Percentiles rank a stretch among this genome's conserved stretches.
Conservation (phyloP, 495 filamentous ascomycete genomes). For the Opeltia flavorubescens region DNA sequence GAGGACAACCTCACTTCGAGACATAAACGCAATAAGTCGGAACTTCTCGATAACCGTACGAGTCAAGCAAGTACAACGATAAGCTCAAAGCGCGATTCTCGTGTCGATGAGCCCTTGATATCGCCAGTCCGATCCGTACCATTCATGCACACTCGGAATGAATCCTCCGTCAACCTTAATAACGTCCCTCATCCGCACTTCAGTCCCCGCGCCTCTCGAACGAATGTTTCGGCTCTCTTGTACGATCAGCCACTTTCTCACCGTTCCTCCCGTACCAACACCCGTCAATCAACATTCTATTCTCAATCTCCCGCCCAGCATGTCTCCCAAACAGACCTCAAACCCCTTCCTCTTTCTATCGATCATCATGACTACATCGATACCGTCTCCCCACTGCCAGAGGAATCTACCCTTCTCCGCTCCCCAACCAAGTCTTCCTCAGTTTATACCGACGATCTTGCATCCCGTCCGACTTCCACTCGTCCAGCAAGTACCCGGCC, state of each 20-base stretch:
- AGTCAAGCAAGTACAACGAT: constrained; percentile 40
- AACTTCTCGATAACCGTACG: constrained; percentile 39
- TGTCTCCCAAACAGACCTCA: constrained; percentile 29
- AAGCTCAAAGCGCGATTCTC: constrained; percentile 33
- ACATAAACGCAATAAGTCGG: constrained; percentile 63
- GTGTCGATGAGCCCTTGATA: constrained; percentile 40
- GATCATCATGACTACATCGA: not conserved
- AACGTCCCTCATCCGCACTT: constrained; percentile 12
- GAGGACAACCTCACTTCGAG: constrained; percentile 76
- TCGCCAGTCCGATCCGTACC: constrained; percentile 47
- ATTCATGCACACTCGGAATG: constrained; percentile 58
- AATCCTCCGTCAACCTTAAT: constrained; percentile 32
- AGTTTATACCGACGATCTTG: constrained; percentile 6
- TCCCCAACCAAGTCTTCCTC: constrained; percentile 15
- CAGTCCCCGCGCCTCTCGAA: constrained; percentile 29
- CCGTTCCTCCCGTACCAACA: constrained; percentile 29
- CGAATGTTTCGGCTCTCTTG: constrained; percentile 35
- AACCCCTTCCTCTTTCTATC: constrained; percentile 1
- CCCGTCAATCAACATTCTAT: constrained; percentile 25
- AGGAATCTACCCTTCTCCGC: constrained; percentile 6
- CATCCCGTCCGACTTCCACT: constrained; percentile 4
- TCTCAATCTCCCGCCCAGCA: constrained; percentile 23
- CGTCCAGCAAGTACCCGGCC: no score
- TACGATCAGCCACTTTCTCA: constrained; percentile 28
- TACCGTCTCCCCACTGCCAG: not conserved